phyloP scores from a whole-genome alignment of 768 basidiomycete genomes.

The Panellus pusillus region DNA sequence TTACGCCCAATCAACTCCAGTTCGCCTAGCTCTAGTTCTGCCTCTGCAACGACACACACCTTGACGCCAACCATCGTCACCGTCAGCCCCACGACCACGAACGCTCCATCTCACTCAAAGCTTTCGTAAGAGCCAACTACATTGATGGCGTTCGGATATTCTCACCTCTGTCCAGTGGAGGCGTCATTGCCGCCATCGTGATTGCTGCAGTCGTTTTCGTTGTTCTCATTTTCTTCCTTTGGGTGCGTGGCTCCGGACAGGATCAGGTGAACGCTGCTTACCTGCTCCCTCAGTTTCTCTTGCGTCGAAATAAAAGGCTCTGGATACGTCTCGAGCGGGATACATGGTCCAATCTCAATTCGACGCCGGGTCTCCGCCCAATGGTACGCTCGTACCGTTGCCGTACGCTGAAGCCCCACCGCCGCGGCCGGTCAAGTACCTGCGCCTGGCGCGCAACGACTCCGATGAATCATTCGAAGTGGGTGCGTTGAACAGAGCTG shows the following conservation, averaged over 20 bases:
- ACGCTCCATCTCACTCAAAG: background rate
- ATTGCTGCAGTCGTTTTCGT: slow-evolving; percentile 15
- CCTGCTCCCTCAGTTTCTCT: slow-evolving; percentile 16
- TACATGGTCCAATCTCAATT: slow-evolving; percentile 33
- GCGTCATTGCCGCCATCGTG: slow-evolving; percentile 20
- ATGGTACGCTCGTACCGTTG: slow-evolving; percentile 5
- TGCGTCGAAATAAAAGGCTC: slow-evolving; percentile 27
- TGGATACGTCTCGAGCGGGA: slow-evolving; percentile 26
- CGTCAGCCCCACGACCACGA: background rate
- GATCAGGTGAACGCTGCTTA: no score
- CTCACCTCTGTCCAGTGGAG: slow-evolving; percentile 7
- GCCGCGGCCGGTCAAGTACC: background rate
- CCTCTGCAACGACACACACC: no score
- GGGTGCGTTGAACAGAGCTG: slow-evolving; percentile 5
- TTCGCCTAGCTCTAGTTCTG: no score
- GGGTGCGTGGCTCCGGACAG: slow-evolving; percentile 14
- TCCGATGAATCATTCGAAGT: slow-evolving; percentile 14
- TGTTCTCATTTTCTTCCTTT: slow-evolving; percentile 18
- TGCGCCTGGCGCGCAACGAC: background rate
- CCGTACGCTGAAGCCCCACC: slow-evolving; percentile 1
- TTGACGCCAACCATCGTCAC: background rate
- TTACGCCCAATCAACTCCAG: background rate
- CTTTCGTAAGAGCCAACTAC: slow-evolving; percentile 6
- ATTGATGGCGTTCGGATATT: background rate
- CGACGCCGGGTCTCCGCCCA: slow-evolving; percentile 14